phyloP scores from a whole-genome alignment of 306 rosid species.

The Rubus parviflorus region DNA sequence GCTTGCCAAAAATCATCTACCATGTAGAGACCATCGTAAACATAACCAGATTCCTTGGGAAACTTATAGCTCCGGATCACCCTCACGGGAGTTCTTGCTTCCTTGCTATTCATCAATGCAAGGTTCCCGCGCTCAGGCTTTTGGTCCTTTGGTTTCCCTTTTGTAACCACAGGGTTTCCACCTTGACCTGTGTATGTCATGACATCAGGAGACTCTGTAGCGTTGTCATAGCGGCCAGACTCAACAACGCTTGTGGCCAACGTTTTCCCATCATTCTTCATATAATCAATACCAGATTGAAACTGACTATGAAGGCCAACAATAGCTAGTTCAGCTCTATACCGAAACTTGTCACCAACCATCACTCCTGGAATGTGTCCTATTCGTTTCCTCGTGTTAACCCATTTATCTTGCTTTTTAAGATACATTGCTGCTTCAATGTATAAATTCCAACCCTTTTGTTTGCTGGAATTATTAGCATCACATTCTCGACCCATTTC shows the following conservation, averaged over 20 bases:
- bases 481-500: neutral
- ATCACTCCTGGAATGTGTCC: constrained; percentile 41
- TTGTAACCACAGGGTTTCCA: constrained; percentile 23
- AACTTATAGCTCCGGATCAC: constrained; percentile 23
- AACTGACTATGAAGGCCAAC: constrained; percentile 45
- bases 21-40: constrained; percentile 42
- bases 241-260: constrained; percentile 49
- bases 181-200: constrained; percentile 46
- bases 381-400: constrained; percentile 12
- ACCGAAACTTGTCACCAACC: constrained; percentile 41
- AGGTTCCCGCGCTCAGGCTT: constrained; percentile 37
- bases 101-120: constrained; percentile 43
- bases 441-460: neutral
- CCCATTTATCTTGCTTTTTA: constrained; percentile 1
- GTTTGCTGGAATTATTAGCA: neutral
- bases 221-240: constrained; percentile 29
- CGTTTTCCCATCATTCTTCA: neutral
- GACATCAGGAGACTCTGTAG: neutral
- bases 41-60: neutral
- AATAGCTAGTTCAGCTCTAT: constrained; percentile 32
- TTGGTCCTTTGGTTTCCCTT: constrained; percentile 33
- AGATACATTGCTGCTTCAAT: constrained; percentile 6
- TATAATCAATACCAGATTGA: constrained; percentile 39
- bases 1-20: constrained; percentile 22
- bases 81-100: constrained; percentile 35